Evolutionary conservation across 2,329 filamentous ascomycete genomes (phyloP).

Genomic region (Pseudogymnoascus sp.): DNA sequence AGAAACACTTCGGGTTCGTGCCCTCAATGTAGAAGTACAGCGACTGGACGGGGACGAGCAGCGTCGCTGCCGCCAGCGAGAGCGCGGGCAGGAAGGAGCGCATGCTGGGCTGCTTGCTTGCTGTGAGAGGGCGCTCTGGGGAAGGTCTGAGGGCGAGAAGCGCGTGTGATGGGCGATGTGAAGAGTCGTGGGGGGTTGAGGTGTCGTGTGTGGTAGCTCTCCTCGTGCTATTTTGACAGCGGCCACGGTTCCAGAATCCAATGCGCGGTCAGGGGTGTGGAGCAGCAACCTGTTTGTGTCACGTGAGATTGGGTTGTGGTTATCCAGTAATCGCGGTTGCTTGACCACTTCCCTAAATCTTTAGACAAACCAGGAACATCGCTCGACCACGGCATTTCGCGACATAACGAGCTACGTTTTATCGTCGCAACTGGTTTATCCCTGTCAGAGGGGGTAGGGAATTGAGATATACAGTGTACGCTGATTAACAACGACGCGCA

Average conservation of each 20-base stretch:
- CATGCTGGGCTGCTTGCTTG: constrained; percentile 35
- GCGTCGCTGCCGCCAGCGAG: constrained; percentile 46
- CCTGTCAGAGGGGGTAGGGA: neutral
- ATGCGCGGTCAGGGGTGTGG: constrained; percentile 10
- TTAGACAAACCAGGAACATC: neutral
- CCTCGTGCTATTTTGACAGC: constrained; percentile 8
- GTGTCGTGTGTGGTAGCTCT: constrained; percentile 3
- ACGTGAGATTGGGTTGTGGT: neutral
- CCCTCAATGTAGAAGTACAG: constrained; percentile 96
- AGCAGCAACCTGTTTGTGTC: neutral
- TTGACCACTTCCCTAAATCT: neutral
- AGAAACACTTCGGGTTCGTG: constrained; percentile 85
- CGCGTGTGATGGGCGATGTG: constrained; percentile 1
- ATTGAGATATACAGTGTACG: neutral
- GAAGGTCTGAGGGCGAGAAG: neutral
- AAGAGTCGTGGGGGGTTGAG: neutral
- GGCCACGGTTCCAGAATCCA: constrained; percentile 5
- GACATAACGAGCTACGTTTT: neutral
- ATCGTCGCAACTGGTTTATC: neutral
- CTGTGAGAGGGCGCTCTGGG: neutral
- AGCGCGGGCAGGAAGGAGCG: constrained; percentile 57
- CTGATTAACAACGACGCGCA: neutral
- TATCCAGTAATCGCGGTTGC: constrained; percentile 3
- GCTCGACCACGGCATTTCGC: neutral
- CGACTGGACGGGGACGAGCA: constrained; percentile 61